Percentiles rank a stretch among this genome's conserved stretches.
These are phyloP conservation scores for Bruguiera sexangula DNA, from an alignment of 345 rosid genomes.

Conservation along the genomic window DNA sequence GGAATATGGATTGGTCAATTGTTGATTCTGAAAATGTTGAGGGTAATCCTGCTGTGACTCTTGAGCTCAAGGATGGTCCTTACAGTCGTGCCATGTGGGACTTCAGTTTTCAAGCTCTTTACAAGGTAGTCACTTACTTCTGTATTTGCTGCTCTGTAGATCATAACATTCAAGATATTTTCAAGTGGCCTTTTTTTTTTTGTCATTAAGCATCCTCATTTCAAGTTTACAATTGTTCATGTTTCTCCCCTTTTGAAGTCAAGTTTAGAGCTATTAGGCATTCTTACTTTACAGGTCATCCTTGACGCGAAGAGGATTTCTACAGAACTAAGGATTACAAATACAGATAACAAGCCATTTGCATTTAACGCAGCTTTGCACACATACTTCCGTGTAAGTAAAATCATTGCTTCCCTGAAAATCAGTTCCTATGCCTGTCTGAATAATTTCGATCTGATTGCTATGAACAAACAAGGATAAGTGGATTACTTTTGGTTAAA, in stretches of 20 bases:
- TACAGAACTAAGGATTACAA: slow-evolving; percentile 65
- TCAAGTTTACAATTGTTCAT: too few species aligned
- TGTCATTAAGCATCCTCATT: too few species aligned
- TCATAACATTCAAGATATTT: neutral
- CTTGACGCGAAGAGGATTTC: slow-evolving; percentile 63
- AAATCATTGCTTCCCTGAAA: neutral
- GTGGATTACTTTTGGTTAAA: neutral
- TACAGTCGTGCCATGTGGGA: slow-evolving; percentile 96
- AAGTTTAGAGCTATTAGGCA: slow-evolving; percentile 12
- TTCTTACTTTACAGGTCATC: slow-evolving; percentile 45
- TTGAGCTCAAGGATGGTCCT: slow-evolving; percentile 77
- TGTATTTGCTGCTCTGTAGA: neutral
- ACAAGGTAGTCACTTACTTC: slow-evolving; percentile 44
- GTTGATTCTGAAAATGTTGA: slow-evolving; percentile 54
- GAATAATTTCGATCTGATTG: slow-evolving; percentile 1
- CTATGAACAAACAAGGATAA: neutral
- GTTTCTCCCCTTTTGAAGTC: neutral
- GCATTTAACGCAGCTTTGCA: slow-evolving; percentile 79
- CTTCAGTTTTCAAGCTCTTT: slow-evolving; percentile 74
- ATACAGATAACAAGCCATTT: slow-evolving; percentile 76
- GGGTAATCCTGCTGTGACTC: slow-evolving; percentile 63
- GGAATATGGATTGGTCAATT: slow-evolving; percentile 93
- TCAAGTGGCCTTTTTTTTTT: neutral
- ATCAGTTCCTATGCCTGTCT: slow-evolving; percentile 2
- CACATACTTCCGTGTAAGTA: slow-evolving; percentile 76